These are phyloP conservation scores for Remersonia thermophila DNA, from an alignment of 2,329 filamentous ascomycete genomes.

Conservation along the genomic window DNA sequence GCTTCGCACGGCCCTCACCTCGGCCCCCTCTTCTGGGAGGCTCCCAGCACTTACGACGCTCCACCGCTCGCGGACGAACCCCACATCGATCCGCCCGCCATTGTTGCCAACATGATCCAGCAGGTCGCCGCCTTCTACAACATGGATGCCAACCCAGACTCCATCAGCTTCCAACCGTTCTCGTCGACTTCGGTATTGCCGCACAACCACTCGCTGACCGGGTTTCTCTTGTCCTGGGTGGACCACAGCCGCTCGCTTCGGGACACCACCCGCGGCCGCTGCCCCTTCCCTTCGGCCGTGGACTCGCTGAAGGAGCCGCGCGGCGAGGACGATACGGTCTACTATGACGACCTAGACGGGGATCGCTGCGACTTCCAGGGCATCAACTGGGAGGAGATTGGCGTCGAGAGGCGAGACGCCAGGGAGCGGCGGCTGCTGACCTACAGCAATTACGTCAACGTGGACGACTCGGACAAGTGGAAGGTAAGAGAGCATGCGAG, in stretches of 20 bases:
- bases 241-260: slow-evolving; percentile 20
- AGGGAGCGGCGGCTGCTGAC: slow-evolving; percentile 33
- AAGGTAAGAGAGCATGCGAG: slow-evolving; percentile 26
- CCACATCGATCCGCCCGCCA: no score
- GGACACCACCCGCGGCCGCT: slow-evolving; percentile 16
- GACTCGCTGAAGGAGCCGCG: slow-evolving; percentile 16
- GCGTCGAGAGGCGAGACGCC: slow-evolving; percentile 37
- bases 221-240: slow-evolving; percentile 41
- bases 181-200: no score
- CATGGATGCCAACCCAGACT: slow-evolving; percentile 20
- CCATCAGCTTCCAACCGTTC: slow-evolving; percentile 29
- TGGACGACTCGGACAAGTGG: slow-evolving; percentile 33
- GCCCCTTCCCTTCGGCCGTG: slow-evolving; percentile 24
- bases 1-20: no score
- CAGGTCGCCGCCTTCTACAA: slow-evolving; percentile 15
- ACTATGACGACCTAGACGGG: slow-evolving; percentile 38
- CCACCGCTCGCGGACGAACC: no score
- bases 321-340: slow-evolving; percentile 10
- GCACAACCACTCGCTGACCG: slow-evolving; percentile 35
- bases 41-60: no score
- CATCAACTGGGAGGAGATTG: slow-evolving; percentile 43
- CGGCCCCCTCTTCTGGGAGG: no score
- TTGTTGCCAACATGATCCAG: no score
- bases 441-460: slow-evolving; percentile 48
- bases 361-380: slow-evolving; percentile 47